Evolutionary conservation across 1,284 basidiomycete genomes (phyloP).

Genomic region (Mycosarcoma mackinlayi): DNA sequence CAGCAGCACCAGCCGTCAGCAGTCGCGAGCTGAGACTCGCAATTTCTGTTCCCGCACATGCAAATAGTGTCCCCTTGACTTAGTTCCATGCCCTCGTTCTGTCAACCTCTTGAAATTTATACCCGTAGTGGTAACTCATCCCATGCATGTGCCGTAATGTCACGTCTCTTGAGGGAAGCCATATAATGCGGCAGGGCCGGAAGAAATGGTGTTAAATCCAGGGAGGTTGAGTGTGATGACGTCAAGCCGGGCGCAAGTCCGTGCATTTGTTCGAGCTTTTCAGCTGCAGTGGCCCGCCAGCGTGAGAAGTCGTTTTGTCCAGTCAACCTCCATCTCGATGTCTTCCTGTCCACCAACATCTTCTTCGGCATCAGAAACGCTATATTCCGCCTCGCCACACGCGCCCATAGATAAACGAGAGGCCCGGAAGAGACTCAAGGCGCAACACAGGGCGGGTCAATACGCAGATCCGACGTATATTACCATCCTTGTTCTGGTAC

Average conservation of each 20-base stretch:
- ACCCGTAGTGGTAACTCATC: too few species aligned
- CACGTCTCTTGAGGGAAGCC: too few species aligned
- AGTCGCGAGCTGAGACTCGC: slow-evolving; percentile 19
- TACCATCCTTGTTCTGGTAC: slow-evolving; percentile 26
- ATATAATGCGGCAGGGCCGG: too few species aligned
- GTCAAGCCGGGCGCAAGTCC: background rate
- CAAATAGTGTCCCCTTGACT: too few species aligned
- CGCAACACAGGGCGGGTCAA: slow-evolving; percentile 36
- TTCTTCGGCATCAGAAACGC: slow-evolving; percentile 3
- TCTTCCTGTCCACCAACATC: slow-evolving; percentile 15
- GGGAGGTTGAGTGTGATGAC: background rate
- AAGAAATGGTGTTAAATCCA: background rate
- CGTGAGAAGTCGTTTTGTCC: too few species aligned
- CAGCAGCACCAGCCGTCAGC: slow-evolving; percentile 14
- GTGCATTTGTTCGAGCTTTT: too few species aligned
- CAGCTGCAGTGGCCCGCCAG: background rate
- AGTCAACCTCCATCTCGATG: slow-evolving; percentile 26
- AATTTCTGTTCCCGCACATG: too few species aligned
- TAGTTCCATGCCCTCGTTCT: too few species aligned
- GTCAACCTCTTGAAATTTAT: too few species aligned
- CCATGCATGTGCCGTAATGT: too few species aligned
- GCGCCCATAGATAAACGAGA: slow-evolving; percentile 41
- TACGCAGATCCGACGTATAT: slow-evolving; percentile 47
- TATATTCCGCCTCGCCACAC: slow-evolving; percentile 40
- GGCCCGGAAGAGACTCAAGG: slow-evolving; percentile 34